Base-by-base conservation (phyloP, 768 basidiomycete genomes). In the Tricholoma matsutake region DNA sequence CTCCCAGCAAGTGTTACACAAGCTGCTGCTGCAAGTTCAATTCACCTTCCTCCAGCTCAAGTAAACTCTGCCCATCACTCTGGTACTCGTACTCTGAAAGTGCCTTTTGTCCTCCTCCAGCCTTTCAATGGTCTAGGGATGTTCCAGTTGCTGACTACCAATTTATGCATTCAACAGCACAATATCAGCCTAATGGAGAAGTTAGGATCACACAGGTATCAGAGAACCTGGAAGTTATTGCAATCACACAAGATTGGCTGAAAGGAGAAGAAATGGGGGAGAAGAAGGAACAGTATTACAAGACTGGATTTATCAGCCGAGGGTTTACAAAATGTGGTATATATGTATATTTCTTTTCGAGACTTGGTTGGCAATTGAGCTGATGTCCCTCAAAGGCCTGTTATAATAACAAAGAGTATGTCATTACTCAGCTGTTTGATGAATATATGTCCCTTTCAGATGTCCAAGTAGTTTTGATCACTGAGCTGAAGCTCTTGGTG, bases 271-370 rank as follows among this genome's bases (percentile, higher is more conserved):
- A 47, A 22, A 47, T 47, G 45, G 22, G 45, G 45, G 45, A 47
- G 45, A 47, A 47, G 45, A 47, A 47, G 45, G 45, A 47, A 47
- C 45, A 10, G 45, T 18, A 47, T 47, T 47, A 47, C 45, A 47
- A 51, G 39, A 57, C 28, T 41, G 60, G 55, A 56, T 61, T 56
- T 29, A 56, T 56, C 25, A 41, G 61, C 32, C 14, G 49, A 41
- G 61, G 56, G 29, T 62, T 49, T 53, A 49, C 61, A 34, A 62
- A 62, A 62, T 20, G 35, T 37, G 61, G 61, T 29, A 58, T 62
- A 25, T 62, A 62, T 58, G 61, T 62, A 34, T n/a, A 57, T 49
- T 31, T 22, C 6, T 35, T 52, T 49, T 49, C 2, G n/a, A 18
- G 22, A 62, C 22, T 37, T 41, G 31, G 22, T 32, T 7, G 28